Evolutionary conservation across 371 early-diverging fungal species (phyloP), one percentile per base, ranked within the genome.

Genomic region (Aphelidium insulamus): DNA sequence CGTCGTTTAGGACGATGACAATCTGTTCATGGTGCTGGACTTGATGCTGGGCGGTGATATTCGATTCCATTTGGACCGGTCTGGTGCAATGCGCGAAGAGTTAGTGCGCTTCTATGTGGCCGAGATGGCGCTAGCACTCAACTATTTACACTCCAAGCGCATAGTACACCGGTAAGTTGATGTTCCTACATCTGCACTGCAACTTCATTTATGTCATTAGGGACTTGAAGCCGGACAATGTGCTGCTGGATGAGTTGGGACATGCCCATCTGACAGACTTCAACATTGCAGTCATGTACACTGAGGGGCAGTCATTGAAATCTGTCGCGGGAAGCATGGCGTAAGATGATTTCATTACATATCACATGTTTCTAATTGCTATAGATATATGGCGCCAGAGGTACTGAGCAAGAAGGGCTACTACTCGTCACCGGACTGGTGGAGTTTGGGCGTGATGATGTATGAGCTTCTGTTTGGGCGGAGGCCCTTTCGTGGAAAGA

Each of bases 151-250:
- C 43, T 23, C 44, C n/a, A 38, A 60, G 18, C 46, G 52, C 11
- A 66, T 74, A 34, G 57, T 69, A 29, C 74, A 72, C 36, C 48
- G 68, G 67, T 58, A 59, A 36, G 40, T 21, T 21, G 20, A 5
- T 11, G n/a, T n/a, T n/a, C n/a, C n/a, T n/a, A n/a, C n/a, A n/a
- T n/a, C n/a, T n/a, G n/a, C n/a, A n/a, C n/a, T n/a, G n/a, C n/a
- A n/a, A n/a, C n/a, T n/a, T n/a, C 23, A 5, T 25, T 12, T 49
- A 11, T 46, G 57, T n/a, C 60, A 49, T 29, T 46, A 63, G 87
- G 30, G 90, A 91, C 54, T 38, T 84, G 24, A 85, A 85, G 46
- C 91, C 91, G 0, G 91, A 88, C 45, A 88, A 91, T 53, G 69
- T 91, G 3, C 48, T 95, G 16, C 47, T 94, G 36, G 84, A 84